A percentile compares a stretch with the other conserved stretches of the same genome.
Conservation (phyloP, 2,329 filamentous ascomycete genomes). For the Fusarium odoratissimum region DNA sequence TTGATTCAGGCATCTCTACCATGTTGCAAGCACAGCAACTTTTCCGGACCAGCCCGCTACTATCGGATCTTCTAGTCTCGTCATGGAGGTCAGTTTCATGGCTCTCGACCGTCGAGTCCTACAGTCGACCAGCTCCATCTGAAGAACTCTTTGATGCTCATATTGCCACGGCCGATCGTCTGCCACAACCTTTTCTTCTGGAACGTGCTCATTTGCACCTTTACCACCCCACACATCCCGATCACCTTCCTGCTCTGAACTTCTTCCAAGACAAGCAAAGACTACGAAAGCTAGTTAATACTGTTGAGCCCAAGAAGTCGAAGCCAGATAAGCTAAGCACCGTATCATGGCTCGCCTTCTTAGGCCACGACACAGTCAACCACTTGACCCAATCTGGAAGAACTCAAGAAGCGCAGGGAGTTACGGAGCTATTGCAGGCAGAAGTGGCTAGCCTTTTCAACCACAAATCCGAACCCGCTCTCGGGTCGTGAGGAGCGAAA, state of each 20-base stretch:
- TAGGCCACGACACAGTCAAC: constrained; percentile 61
- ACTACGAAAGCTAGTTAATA: constrained; percentile 46
- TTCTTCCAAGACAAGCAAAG: constrained; percentile 55
- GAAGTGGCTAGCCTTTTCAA: constrained; percentile 50
- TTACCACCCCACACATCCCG: constrained; percentile 64
- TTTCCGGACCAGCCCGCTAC: constrained; percentile 51
- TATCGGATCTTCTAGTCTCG: constrained; percentile 52
- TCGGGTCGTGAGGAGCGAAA: not conserved
- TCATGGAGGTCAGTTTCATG: constrained; percentile 63
- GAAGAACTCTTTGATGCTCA: constrained; percentile 65
- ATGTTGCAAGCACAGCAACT: constrained; percentile 60
- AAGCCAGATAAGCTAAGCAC: constrained; percentile 47
- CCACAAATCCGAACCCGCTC: constrained; percentile 38
- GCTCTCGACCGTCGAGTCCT: constrained; percentile 63
- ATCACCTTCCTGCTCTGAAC: constrained; percentile 58
- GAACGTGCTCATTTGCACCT: constrained; percentile 66
- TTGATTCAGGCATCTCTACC: constrained; percentile 62
- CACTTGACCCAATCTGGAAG: constrained; percentile 56
- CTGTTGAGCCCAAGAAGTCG: constrained; percentile 42
- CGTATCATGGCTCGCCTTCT: constrained; percentile 52
- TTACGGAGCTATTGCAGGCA: constrained; percentile 53
- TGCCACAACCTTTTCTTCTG: constrained; percentile 53
- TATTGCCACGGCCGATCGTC: constrained; percentile 57
- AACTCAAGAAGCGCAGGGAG: constrained; percentile 54
- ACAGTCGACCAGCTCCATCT: constrained; percentile 58